Evolutionary conservation across 2,329 filamentous ascomycete genomes (phyloP).

Genomic region (Colletotrichum liaoningense): DNA sequence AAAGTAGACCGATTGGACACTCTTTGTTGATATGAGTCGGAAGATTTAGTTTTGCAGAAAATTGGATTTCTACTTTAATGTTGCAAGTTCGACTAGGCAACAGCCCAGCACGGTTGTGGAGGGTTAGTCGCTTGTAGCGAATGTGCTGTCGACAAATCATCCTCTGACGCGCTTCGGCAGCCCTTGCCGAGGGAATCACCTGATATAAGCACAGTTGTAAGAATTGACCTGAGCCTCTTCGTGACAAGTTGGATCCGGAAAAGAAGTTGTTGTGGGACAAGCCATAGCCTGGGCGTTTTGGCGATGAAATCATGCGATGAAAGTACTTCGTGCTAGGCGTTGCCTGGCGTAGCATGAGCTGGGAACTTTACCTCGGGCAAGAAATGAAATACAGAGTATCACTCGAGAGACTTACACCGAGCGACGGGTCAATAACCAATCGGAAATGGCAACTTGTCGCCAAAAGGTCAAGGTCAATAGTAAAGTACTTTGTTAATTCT

Average conservation of each 20-base stretch:
- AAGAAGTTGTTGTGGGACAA: background rate
- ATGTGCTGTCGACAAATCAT: background rate
- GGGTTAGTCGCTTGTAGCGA: background rate
- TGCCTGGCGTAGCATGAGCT: background rate
- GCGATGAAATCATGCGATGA: background rate
- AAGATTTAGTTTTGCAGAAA: background rate
- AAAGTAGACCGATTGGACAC: background rate
- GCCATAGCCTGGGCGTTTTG: background rate
- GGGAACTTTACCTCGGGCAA: background rate
- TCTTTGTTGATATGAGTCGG: background rate
- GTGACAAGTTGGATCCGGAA: background rate
- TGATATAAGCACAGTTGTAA: background rate
- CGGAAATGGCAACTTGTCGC: no score
- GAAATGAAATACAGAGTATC: no score
- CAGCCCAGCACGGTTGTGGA: background rate
- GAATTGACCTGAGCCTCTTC: background rate
- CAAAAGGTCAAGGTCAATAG: no score
- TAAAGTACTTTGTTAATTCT: no score
- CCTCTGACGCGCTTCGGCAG: background rate
- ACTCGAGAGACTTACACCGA: no score
- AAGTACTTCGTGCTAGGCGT: background rate
- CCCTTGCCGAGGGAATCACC: background rate
- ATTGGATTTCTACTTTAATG: background rate
- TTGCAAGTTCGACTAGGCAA: background rate
- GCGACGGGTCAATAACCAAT: background rate